A percentile compares a stretch with the other conserved stretches of the same genome.
Evolutionary conservation across 176 grass and related monocot species (phyloP).

Genomic region (Leersia perrieri): DNA sequence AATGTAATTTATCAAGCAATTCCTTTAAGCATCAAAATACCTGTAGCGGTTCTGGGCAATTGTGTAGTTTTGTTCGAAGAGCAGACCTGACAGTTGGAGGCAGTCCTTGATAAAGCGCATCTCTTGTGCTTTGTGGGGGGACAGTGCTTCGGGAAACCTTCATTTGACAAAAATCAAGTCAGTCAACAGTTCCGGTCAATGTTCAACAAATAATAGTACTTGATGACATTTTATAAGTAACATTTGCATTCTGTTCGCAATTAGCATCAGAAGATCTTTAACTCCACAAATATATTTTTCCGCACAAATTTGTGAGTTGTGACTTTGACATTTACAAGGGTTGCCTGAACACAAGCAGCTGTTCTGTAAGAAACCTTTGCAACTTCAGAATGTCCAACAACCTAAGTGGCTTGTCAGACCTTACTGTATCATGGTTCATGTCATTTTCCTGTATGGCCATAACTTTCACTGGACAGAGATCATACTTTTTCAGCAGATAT

Average conservation of each 20-base stretch:
- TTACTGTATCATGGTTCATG: background rate
- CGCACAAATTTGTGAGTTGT: background rate
- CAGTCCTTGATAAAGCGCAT: slow-evolving; percentile 69
- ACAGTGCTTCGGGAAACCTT: slow-evolving; percentile 75
- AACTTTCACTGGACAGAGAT: background rate
- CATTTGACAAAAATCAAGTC: background rate
- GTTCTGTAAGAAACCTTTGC: background rate
- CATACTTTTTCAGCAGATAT: background rate
- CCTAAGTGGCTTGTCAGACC: background rate
- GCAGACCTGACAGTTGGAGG: slow-evolving; percentile 63
- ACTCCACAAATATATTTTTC: background rate
- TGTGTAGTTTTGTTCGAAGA: slow-evolving; percentile 48
- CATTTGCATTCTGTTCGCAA: background rate
- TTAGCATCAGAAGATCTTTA: background rate
- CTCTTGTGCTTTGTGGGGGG: slow-evolving; percentile 61
- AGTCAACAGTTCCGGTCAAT: slow-evolving; percentile 3
- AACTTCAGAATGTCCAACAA: background rate
- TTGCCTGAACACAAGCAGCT: background rate
- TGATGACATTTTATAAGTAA: background rate
- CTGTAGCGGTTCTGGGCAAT: slow-evolving; percentile 44
- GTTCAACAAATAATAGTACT: background rate
- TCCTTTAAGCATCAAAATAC: slow-evolving; percentile 35
- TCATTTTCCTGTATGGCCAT: background rate
- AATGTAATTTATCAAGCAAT: background rate
- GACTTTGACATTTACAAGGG: background rate